These are phyloP conservation scores for Brassica rapa DNA, from an alignment of 345 rosid genomes.

Conservation along the genomic window DNA sequence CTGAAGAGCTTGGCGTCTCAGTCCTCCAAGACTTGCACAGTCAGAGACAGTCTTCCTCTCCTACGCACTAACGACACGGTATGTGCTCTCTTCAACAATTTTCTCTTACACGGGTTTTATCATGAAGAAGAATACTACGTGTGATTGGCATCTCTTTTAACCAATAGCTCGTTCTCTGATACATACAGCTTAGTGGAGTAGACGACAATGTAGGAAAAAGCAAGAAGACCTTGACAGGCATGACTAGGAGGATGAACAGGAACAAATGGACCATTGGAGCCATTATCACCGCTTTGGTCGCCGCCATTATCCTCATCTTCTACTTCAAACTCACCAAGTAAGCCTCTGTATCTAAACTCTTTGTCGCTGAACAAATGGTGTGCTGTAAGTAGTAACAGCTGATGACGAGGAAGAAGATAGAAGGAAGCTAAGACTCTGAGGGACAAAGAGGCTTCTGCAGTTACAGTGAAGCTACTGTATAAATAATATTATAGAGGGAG, in stretches of 20 bases:
- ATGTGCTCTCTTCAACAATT: background rate
- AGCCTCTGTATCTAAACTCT: slow-evolving; percentile 7
- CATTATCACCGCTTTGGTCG: slow-evolving; percentile 55
- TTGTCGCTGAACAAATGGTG: slow-evolving; percentile 14
- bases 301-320: slow-evolving; percentile 62
- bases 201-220: slow-evolving; percentile 84
- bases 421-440: too few species aligned
- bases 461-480: too few species aligned
- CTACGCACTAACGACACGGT: slow-evolving; percentile 74
- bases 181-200: slow-evolving; percentile 80
- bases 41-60: slow-evolving; percentile 75
- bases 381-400: background rate
- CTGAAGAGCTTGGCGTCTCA: slow-evolving; percentile 97
- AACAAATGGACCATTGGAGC: slow-evolving; percentile 85
- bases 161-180: background rate
- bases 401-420: too few species aligned
- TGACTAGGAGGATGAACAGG: slow-evolving; percentile 79
- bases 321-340: slow-evolving; percentile 80
- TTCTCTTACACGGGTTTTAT: background rate
- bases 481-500: too few species aligned
- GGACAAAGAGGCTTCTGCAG: too few species aligned
- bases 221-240: slow-evolving; percentile 71
- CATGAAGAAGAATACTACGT: background rate
- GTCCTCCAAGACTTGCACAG: slow-evolving; percentile 91
- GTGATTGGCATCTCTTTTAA: slow-evolving; percentile 5